phyloP scores from a whole-genome alignment of 129 eudicot species.

The Artemisia annua region DNA sequence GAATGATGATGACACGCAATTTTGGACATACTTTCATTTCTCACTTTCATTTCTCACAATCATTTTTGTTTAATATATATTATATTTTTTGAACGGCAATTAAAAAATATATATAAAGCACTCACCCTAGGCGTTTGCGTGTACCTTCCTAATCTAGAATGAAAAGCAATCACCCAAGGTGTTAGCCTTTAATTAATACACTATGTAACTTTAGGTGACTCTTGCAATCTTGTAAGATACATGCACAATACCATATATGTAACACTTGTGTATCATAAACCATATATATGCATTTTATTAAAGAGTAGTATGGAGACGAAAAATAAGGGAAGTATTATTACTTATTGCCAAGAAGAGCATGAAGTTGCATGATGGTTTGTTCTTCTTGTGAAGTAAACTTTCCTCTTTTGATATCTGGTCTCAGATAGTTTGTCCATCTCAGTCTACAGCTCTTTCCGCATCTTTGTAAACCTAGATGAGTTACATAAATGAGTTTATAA shows the following conservation, averaged over 20 bases:
- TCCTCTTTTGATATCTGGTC: conserved; percentile 36
- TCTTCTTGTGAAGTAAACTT: conserved; percentile 42
- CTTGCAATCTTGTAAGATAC: not conserved
- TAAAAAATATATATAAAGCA: no score
- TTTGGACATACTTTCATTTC: no score
- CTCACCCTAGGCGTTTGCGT: no score
- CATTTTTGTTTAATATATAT: no score
- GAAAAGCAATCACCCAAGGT: no score
- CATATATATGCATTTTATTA: not conserved
- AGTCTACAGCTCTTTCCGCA: conserved; percentile 53
- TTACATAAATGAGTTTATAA: conserved; percentile 1
- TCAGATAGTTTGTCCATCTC: conserved; percentile 45
- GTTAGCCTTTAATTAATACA: no score
- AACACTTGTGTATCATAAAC: not conserved
- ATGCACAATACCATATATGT: not conserved
- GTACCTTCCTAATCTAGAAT: no score
- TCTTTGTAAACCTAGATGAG: conserved; percentile 25
- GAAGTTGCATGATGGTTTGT: conserved; percentile 39
- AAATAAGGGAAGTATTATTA: not conserved
- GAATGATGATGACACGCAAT: no score
- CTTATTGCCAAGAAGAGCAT: conserved; percentile 50
- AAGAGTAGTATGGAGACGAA: not conserved
- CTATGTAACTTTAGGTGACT: no score
- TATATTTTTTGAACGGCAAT: no score
- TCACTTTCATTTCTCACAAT: no score